Evolutionary conservation across 768 basidiomycete genomes (phyloP), one percentile per base, ranked within the genome.

Genomic region (Mycena filopes): DNA sequence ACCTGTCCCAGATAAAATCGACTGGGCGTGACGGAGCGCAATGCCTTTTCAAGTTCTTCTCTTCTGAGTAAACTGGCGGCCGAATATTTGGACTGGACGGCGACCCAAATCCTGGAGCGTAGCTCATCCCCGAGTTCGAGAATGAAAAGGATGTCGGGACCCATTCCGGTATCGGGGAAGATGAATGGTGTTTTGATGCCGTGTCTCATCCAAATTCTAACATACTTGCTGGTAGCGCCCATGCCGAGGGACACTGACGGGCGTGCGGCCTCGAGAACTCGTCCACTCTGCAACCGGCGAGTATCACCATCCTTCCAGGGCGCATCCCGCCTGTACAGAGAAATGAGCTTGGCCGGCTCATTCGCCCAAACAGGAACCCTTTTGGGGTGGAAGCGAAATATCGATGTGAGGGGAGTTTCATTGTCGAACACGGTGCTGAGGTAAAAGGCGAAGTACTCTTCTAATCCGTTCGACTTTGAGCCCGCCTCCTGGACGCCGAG

Each of bases 401-500:
- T 56, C 41, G 23, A 11, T 15, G 16, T 21, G 10, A 56, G 55
- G 8, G 55, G 55, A 13, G 55, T 56, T 36, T 33, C 13, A n/a
- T n/a, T n/a, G 29, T 56, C 43, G 55, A 56, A 56, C 7, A 56
- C 55, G 6, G 42, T 46, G 43, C 55, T 56, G 38, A 56, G 29
- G 33, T 56, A 56, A 29, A 56, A 56, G 3, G 55, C 55, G 25
- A 56, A 46, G 29, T 56, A 56, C 46, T 56, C 42, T 13, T 46
- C 43, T 28, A 56, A 25, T 5, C 28, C 42, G 31, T 56, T 56
- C 26, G 42, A 1, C 4, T 43, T 43, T n/a, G n/a, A n/a, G 1
- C 15, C 26, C 13, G 55, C 55, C 11, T 56, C 42, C 28, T 29
- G n/a, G 21, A 20, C 4, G 11, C 55, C 55, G 9, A 6, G 4